These are phyloP conservation scores for Lactarius tabidus DNA, from an alignment of 768 basidiomycete species.

Conservation along the genomic window DNA sequence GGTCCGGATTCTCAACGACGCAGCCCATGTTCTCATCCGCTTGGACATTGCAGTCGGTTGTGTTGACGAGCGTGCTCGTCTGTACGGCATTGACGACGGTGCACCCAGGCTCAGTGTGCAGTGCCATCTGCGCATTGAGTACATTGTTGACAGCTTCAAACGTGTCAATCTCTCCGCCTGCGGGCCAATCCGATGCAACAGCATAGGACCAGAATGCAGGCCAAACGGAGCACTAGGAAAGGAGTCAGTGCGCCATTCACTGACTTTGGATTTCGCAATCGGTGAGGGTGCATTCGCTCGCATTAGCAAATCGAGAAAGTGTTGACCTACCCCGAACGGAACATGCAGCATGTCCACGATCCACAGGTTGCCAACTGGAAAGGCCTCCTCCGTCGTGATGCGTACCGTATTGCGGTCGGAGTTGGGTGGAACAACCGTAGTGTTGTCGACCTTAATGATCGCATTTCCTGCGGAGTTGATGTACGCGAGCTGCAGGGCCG, in stretches of 20 bases:
- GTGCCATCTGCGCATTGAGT: slow-evolving; percentile 62
- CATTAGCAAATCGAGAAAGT: neutral
- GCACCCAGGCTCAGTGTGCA: slow-evolving; percentile 67
- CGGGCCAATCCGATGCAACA: slow-evolving; percentile 56
- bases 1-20: slow-evolving; percentile 50
- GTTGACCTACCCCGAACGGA: slow-evolving; percentile 52
- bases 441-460: slow-evolving; percentile 75
- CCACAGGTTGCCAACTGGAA: slow-evolving; percentile 58
- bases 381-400: slow-evolving; percentile 53
- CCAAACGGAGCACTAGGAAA: slow-evolving; percentile 62
- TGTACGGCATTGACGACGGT: slow-evolving; percentile 46
- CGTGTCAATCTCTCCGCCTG: slow-evolving; percentile 62
- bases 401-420: slow-evolving; percentile 66
- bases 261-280: too few relatives aligned
- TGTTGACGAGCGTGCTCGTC: slow-evolving; percentile 48
- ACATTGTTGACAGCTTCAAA: slow-evolving; percentile 77
- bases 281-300: too few relatives aligned
- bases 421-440: slow-evolving; percentile 44
- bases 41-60: slow-evolving; percentile 55
- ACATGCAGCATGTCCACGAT: slow-evolving; percentile 61
- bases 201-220: slow-evolving; percentile 57
- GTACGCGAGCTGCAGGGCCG: slow-evolving; percentile 51
- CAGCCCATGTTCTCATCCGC: slow-evolving; percentile 64
- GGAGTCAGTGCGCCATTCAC: neutral
- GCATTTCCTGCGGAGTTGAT: slow-evolving; percentile 67